phyloP scores from a whole-genome alignment of 2,329 filamentous ascomycete genomes.

The Colletotrichum sp. region DNA sequence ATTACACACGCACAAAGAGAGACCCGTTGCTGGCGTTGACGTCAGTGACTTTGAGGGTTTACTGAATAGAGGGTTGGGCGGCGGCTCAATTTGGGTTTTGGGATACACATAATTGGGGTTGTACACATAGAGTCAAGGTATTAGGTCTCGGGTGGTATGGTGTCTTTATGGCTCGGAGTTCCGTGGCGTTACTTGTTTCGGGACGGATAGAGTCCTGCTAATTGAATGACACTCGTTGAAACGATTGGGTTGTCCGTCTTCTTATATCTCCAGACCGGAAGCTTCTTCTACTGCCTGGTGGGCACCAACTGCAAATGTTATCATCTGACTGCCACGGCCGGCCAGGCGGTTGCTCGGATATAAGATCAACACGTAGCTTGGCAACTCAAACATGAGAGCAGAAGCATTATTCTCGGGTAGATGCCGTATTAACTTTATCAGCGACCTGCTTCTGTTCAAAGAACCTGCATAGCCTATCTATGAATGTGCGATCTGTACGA shows the following conservation, averaged over 20 bases:
- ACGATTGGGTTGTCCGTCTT: background rate
- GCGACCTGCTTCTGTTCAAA: background rate
- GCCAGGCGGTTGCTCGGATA: background rate
- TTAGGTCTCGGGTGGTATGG: background rate
- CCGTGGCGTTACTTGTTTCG: background rate
- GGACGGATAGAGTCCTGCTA: background rate
- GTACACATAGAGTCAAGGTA: background rate
- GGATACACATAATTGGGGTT: background rate
- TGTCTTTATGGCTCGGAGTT: background rate
- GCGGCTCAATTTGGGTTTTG: background rate
- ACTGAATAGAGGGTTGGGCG: background rate
- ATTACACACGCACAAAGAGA: background rate
- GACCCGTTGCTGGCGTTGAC: background rate
- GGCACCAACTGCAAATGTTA: too few relatives aligned
- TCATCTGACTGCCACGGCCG: too few relatives aligned
- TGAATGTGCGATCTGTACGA: background rate
- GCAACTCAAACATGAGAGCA: background rate
- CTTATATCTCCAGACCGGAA: too few relatives aligned
- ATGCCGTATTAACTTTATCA: background rate
- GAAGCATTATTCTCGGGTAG: background rate
- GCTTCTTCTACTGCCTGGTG: too few relatives aligned
- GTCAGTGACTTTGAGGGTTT: background rate
- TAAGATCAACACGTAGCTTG: background rate
- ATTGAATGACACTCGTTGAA: background rate
- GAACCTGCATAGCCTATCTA: background rate